Percentiles rank a stretch among this genome's conserved stretches.
These are phyloP conservation scores for Kwoniella pini DNA, from an alignment of 768 basidiomycete species.

Conservation along the genomic window DNA sequence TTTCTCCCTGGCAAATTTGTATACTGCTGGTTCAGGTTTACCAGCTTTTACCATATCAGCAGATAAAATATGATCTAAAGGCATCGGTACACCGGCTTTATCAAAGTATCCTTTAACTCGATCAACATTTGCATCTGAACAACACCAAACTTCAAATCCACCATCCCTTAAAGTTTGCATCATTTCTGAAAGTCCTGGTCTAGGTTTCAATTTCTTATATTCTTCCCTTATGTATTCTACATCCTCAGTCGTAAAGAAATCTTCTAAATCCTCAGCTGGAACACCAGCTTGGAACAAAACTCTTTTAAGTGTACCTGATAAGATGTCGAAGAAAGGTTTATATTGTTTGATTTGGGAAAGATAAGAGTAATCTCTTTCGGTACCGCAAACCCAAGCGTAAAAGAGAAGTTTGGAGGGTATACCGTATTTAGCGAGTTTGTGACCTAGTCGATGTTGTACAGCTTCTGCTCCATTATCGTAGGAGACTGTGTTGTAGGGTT, in stretches of 20 bases:
- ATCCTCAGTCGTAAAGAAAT: slow-evolving; percentile 36
- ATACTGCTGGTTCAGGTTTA: slow-evolving; percentile 37
- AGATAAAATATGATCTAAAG: slow-evolving; percentile 35
- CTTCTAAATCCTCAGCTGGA: slow-evolving; percentile 23
- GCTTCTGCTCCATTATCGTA: slow-evolving; percentile 44
- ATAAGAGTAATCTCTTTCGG: slow-evolving; percentile 44
- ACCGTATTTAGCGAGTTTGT: slow-evolving; percentile 34
- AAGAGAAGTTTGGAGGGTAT: slow-evolving; percentile 42
- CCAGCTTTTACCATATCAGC: slow-evolving; percentile 38
- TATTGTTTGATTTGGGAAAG: slow-evolving; percentile 46
- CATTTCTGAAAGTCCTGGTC: slow-evolving; percentile 39
- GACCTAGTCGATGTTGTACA: slow-evolving; percentile 30
- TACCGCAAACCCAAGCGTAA: slow-evolving; percentile 42
- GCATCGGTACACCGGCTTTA: slow-evolving; percentile 36
- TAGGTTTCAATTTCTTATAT: slow-evolving; percentile 31
- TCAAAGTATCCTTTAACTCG: slow-evolving; percentile 45
- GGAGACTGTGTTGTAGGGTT: slow-evolving; percentile 30
- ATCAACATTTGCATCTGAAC: slow-evolving; percentile 39
- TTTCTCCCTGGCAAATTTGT: slow-evolving; percentile 41
- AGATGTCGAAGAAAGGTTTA: slow-evolving; percentile 39
- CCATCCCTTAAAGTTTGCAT: slow-evolving; percentile 38
- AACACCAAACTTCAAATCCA: slow-evolving; percentile 43
- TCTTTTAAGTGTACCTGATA: slow-evolving; percentile 33
- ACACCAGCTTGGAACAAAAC: slow-evolving; percentile 42
- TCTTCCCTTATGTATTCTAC: slow-evolving; percentile 35